Conservation (phyloP, 768 basidiomycete species). For the Wakefieldia striispora region DNA sequence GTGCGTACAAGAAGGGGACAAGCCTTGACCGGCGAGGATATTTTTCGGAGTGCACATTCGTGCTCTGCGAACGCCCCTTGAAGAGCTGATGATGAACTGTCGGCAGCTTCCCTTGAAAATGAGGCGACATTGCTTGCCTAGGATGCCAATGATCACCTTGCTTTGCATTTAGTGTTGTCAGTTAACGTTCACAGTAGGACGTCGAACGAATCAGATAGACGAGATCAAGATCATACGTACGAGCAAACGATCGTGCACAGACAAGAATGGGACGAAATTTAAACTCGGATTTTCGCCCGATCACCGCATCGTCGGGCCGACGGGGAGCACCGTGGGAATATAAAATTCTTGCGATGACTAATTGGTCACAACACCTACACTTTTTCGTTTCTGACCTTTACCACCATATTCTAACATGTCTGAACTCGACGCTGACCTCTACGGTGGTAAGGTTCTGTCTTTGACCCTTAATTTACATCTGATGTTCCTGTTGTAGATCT, state of each 20-base stretch:
- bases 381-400: slow-evolving; percentile 36
- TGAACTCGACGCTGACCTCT: slow-evolving; percentile 86
- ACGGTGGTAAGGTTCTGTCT: slow-evolving; percentile 59
- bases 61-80: slow-evolving; percentile 95
- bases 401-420: slow-evolving; percentile 49
- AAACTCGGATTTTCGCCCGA: too few relatives aligned
- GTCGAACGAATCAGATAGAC: background rate
- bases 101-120: background rate
- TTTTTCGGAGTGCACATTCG: slow-evolving; percentile 61
- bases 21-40: slow-evolving; percentile 46
- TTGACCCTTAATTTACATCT: background rate
- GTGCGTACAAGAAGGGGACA: slow-evolving; percentile 64
- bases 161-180: slow-evolving; percentile 8
- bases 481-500: slow-evolving; percentile 47
- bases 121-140: slow-evolving; percentile 37
- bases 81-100: slow-evolving; percentile 53
- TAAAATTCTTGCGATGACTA: slow-evolving; percentile 28
- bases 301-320: too few relatives aligned
- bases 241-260: background rate
- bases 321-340: slow-evolving; percentile 19
- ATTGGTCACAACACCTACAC: slow-evolving; percentile 4
- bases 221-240: slow-evolving; percentile 1
- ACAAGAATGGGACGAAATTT: background rate
- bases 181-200: background rate
- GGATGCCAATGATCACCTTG: slow-evolving; percentile 45